Percentiles rank a stretch among this genome's conserved stretches.
phyloP scores from a whole-genome alignment of 306 rosid species.

The Malus sylvestris region DNA sequence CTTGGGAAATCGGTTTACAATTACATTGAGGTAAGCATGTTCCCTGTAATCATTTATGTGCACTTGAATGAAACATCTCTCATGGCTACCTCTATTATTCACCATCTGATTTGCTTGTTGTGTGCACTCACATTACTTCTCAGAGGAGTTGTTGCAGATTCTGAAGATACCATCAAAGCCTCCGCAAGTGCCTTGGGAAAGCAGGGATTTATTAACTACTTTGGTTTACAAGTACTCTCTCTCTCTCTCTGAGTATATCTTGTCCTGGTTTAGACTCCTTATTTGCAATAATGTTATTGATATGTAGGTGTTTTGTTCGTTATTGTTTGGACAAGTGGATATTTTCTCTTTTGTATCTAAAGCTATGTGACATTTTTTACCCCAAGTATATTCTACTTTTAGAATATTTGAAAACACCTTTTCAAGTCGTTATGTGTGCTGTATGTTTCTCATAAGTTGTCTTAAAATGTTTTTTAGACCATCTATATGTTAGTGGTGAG shows the following conservation, averaged over 20 bases:
- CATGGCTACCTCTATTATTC: neutral
- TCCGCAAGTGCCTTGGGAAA: conserved; percentile 76
- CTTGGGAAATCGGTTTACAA: conserved; percentile 75
- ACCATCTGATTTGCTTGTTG: neutral
- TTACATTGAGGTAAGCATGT: conserved; percentile 67
- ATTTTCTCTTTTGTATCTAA: neutral
- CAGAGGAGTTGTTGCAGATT: conserved; percentile 95
- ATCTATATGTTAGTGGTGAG: neutral
- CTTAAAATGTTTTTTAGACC: neutral
- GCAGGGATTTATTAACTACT: conserved; percentile 87
- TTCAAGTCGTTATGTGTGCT: neutral
- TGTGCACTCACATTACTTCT: conserved; percentile 24
- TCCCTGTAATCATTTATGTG: conserved; percentile 15
- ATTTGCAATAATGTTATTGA: neutral
- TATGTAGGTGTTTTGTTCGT: neutral
- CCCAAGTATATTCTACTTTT: neutral
- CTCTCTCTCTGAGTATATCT: conserved; percentile 3
- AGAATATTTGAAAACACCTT: neutral
- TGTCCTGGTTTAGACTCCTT: neutral
- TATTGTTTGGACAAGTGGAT: neutral
- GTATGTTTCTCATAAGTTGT: neutral
- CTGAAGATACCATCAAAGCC: conserved; percentile 73
- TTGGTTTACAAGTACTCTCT: conserved; percentile 82
- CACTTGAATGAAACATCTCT: neutral
- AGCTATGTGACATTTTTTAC: neutral